Evolutionary conservation across 768 basidiomycete species (phyloP).

Genomic region (Trametes punicea): DNA sequence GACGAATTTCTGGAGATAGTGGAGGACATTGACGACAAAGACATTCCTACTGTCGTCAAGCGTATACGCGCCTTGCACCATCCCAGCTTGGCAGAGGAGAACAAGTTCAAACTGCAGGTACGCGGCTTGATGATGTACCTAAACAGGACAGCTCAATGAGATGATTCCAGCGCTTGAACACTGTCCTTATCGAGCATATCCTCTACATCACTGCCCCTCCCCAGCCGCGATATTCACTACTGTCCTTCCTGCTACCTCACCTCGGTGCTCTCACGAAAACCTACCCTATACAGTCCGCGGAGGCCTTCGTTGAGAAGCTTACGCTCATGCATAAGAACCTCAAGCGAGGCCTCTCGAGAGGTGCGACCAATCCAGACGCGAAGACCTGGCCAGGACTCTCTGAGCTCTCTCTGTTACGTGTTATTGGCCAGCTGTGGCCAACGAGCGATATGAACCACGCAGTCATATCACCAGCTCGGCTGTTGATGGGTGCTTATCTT

Average conservation of each 20-base stretch:
- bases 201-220: slow-evolving; percentile 70
- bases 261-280: slow-evolving; percentile 72
- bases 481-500: slow-evolving; percentile 91
- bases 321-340: slow-evolving; percentile 88
- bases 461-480: slow-evolving; percentile 79
- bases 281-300: slow-evolving; percentile 79
- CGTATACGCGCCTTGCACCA: slow-evolving; percentile 90
- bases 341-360: slow-evolving; percentile 71
- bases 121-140: slow-evolving; percentile 21
- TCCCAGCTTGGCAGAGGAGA: slow-evolving; percentile 86
- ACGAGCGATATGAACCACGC: slow-evolving; percentile 93
- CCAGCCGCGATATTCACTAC: slow-evolving; percentile 52
- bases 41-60: slow-evolving; percentile 78
- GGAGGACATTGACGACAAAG: slow-evolving; percentile 62
- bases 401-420: slow-evolving; percentile 77
- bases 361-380: slow-evolving; percentile 53
- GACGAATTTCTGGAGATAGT: slow-evolving; percentile 84
- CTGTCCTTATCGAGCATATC: slow-evolving; percentile 84
- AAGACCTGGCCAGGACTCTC: slow-evolving; percentile 88
- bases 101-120: slow-evolving; percentile 91
- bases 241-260: slow-evolving; percentile 73
- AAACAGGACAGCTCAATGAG: neutral
- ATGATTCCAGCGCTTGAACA: slow-evolving; percentile 55
- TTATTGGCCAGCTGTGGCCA: slow-evolving; percentile 84
- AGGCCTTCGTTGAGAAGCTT: slow-evolving; percentile 78